Evolutionary conservation across 148 eudicot genomes (phyloP), one percentile per base, ranked within the genome.

Genomic region (Camellia granthamiana): DNA sequence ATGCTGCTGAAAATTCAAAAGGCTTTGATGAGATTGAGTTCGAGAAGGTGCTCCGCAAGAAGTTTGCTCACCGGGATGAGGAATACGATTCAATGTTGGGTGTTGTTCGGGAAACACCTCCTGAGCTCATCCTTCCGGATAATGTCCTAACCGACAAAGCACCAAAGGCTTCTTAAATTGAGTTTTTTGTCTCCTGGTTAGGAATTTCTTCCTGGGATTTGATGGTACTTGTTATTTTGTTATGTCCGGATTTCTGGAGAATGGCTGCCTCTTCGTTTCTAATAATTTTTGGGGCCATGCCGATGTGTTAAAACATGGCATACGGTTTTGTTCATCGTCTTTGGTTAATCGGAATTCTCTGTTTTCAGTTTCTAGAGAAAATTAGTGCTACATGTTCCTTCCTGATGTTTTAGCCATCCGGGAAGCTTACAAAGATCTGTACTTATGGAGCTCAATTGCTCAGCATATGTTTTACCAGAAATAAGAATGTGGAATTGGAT

Each of bases 1-100:
- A 95, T 76, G 98, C 94, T 23, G 87, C 93, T 56, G 98, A 92
- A 84, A 95, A 95, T 74, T 86, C 87, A 38, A 92, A 95, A 90
- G 79, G 85, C 80, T 87, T 95, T 69, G 97, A 95, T 51, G 90
- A 88, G 87, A 86, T 82, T 69, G 95, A 95, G 80, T 89, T 92
- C 54, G 88, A 87, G 84, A 95, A 92, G 85, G 88, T 88, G 51
- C 88, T 95, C 11, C 86, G 87, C 2, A 95, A 92, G 95, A 92
- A 90, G 79, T 92, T 85, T 79, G 91, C 90, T 46, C 84, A 71
- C 75, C 84, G 81, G 79, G 94, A 92, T 52, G 97, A 88, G 65
- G 98, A 88, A 46, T 94, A 94, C 30, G 94, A 87, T 83, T 90
- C 97, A 16, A 84, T 88, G 88, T 61, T 89, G 46, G 92, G 92